These are phyloP conservation scores for Pneumocystis carinii DNA, from an alignment of 1,139 yeast genomes.

Conservation along the genomic window DNA sequence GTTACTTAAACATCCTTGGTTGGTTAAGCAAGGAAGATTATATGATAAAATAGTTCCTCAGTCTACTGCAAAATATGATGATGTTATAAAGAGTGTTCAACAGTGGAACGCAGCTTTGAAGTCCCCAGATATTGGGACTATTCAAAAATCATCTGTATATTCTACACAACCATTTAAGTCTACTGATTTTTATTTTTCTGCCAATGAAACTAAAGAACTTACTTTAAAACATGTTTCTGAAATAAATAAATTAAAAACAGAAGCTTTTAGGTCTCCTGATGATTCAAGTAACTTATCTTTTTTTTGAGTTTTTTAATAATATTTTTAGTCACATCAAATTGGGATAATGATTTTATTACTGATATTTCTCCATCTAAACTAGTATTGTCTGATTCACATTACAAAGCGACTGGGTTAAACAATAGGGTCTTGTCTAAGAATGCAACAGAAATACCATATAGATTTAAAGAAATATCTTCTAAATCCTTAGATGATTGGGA, in stretches of 20 bases:
- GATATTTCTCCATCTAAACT: conserved; percentile 1
- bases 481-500: neutral
- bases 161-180: neutral
- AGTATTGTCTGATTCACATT: neutral
- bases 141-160: neutral
- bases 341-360: conserved; percentile 15
- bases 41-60: conserved; percentile 6
- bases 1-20: conserved; percentile 51
- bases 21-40: conserved; percentile 21
- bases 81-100: conserved; percentile 23
- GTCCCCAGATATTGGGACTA: neutral
- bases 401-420: neutral
- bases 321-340: conserved; percentile 5
- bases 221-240: neutral
- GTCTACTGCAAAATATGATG: conserved; percentile 18
- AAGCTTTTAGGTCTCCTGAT: conserved; percentile 1
- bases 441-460: neutral
- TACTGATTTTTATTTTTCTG: neutral
- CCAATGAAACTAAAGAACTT: neutral
- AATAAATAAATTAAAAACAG: neutral
- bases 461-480: neutral
- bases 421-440: neutral
- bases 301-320: neutral
- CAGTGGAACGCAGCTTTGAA: conserved; percentile 19
- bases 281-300: neutral